Conservation (phyloP, 2,329 filamentous ascomycete genomes). For the Stemphylium lycopersici region DNA sequence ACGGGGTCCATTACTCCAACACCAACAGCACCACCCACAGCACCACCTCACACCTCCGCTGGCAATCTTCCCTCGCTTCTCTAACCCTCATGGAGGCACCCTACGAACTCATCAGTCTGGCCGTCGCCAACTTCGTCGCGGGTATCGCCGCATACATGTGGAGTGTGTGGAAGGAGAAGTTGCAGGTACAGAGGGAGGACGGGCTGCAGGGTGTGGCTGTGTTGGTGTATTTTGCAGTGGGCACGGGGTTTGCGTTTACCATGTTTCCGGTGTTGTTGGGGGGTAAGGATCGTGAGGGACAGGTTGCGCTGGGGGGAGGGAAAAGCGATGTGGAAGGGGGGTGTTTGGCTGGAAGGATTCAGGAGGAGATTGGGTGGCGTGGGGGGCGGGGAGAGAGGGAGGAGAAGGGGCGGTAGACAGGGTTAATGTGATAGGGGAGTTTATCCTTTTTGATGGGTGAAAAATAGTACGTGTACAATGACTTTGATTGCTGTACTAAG, state of each 20-base stretch:
- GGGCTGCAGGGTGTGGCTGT: slow-evolving; percentile 2
- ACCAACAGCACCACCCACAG: background rate
- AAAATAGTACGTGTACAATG: too few relatives aligned
- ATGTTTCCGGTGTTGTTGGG: slow-evolving; percentile 16
- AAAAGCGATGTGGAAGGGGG: background rate
- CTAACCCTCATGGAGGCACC: slow-evolving; percentile 23
- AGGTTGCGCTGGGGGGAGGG: background rate
- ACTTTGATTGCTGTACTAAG: too few relatives aligned
- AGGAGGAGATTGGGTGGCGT: background rate
- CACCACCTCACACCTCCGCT: background rate
- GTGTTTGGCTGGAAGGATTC: background rate
- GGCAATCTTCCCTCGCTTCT: slow-evolving; percentile 22
- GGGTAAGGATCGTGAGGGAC: slow-evolving; percentile 5
- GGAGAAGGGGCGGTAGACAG: background rate
- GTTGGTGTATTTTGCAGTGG: slow-evolving; percentile 13
- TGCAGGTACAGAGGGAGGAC: slow-evolving; percentile 6
- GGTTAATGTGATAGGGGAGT: background rate
- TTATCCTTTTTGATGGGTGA: too few relatives aligned
- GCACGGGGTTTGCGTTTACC: slow-evolving; percentile 13
- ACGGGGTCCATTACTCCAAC: slow-evolving; percentile 16
- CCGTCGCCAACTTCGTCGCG: slow-evolving; percentile 18
- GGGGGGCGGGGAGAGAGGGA: background rate
- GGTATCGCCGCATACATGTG: slow-evolving; percentile 26
- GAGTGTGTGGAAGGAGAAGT: slow-evolving; percentile 10
- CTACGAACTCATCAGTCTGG: slow-evolving; percentile 25